Evolutionary conservation across 2,329 filamentous ascomycete genomes (phyloP).

Genomic region (Clarireedia hainanense): DNA sequence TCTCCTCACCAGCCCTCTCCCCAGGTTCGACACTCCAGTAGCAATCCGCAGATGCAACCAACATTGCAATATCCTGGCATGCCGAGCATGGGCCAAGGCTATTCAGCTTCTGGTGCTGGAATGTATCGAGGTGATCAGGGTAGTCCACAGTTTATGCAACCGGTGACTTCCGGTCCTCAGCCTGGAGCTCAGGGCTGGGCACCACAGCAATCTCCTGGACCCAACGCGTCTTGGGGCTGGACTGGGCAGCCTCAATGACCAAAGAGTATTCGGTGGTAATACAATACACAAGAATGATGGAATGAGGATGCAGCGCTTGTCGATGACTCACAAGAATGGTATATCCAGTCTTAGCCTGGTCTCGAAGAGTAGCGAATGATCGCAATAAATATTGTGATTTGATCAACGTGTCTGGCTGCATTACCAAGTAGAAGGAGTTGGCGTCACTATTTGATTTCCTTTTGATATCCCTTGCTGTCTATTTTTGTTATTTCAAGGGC

Average conservation of each 20-base stretch:
- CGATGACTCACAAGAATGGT: neutral
- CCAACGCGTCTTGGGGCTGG: constrained; percentile 26
- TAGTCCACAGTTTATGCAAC: constrained; percentile 60
- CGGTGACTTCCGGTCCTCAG: constrained; percentile 37
- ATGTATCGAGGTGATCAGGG: constrained; percentile 57
- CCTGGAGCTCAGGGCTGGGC: constrained; percentile 28
- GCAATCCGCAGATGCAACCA: constrained; percentile 47
- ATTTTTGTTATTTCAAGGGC: neutral
- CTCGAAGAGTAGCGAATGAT: neutral
- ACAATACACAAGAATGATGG: constrained; percentile 17
- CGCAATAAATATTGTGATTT: neutral
- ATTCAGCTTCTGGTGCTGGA: constrained; percentile 43
- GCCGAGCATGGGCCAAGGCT: constrained; percentile 51
- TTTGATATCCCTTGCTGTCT: neutral
- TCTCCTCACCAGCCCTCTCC: constrained; percentile 49
- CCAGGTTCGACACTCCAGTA: constrained; percentile 50
- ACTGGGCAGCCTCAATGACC: constrained; percentile 22
- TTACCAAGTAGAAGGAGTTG: neutral
- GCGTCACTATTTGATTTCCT: neutral
- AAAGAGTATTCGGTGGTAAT: constrained; percentile 3
- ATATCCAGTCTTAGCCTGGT: neutral
- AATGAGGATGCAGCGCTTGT: constrained; percentile 10
- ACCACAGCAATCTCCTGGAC: constrained; percentile 23
- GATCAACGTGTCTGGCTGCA: neutral
- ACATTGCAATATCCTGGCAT: constrained; percentile 57